Percentiles rank a stretch among this genome's conserved stretches.
These are phyloP conservation scores for Hanseniaspora clermontiae DNA, from an alignment of 805 yeast species.

Conservation along the genomic window DNA sequence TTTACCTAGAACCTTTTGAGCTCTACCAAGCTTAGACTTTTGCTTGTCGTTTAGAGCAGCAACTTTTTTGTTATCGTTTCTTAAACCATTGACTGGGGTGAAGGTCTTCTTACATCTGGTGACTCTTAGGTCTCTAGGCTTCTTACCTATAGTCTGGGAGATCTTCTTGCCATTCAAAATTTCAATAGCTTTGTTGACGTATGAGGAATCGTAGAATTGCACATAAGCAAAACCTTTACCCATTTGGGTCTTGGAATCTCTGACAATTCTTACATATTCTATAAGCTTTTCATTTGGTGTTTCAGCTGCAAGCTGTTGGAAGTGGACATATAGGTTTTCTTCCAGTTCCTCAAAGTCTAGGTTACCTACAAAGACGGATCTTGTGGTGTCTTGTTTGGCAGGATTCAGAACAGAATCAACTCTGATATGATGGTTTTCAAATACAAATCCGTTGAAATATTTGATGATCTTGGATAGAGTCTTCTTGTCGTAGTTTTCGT, in stretches of 20 bases:
- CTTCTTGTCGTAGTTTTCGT: conserved; percentile 38
- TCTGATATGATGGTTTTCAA: conserved; percentile 64
- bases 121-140: conserved; percentile 58
- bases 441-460: conserved; percentile 51
- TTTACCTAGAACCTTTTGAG: conserved; percentile 58
- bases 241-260: conserved; percentile 85
- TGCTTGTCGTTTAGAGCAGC: conserved; percentile 46
- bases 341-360: conserved; percentile 86
- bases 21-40: conserved; percentile 70
- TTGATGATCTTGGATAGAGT: conserved; percentile 23
- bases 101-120: conserved; percentile 45
- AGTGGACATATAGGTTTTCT: conserved; percentile 77
- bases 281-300: conserved; percentile 33
- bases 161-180: conserved; percentile 59
- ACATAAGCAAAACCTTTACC: conserved; percentile 98
- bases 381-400: conserved; percentile 65
- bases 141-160: conserved; percentile 20
- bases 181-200: conserved; percentile 65
- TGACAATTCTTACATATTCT: conserved; percentile 76
- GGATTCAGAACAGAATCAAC: conserved; percentile 94
- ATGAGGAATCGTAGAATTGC: conserved; percentile 62
- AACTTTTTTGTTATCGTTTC: conserved; percentile 21
- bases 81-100: conserved; percentile 14
- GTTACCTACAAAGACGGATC: conserved; percentile 85
- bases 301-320: conserved; percentile 35